Evolutionary conservation across 2,329 filamentous ascomycete genomes (phyloP), one percentile per base, ranked within the genome.

Genomic region (Fusarium irregulare): DNA sequence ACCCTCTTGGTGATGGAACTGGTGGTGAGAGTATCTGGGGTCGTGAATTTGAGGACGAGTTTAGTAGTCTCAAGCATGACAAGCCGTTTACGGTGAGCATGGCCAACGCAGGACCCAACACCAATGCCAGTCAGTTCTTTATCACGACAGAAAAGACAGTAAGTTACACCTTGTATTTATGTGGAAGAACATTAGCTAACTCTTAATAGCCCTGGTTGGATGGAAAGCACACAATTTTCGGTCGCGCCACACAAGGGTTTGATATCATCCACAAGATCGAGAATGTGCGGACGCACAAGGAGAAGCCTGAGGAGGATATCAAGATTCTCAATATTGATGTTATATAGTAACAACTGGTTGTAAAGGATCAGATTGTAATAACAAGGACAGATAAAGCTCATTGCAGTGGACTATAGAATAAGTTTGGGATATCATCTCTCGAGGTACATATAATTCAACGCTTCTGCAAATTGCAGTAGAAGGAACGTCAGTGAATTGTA

Each of bases 251-350:
- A 40, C 92, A 94, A 77, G 96, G 96, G 0, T 83, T 98, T 77
- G 96, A 99, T 79, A 93, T 99, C 21, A 91, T 99, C 65, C 94
- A 98, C 80, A 93, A 91, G 83, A 99, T 99, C 78, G 96, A 99
- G 82, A 97, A 97, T 78, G 86, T 88, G 18, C 92, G 92, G 78
- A 94, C 94, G 6, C 90, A 92, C 80, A 91, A 91, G 84, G 97
- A 99, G 83, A 97, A 95, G 83, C 96, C 96, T 1, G 93, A 97
- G 79, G 94, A 97, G 76, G 96, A 99, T 78, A 94, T 99, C 76
- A 98, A 97, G 82, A 97, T 99, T 73, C 88, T 99, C 61, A 98
- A 93, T 78, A 97, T 99, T 73, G 87, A 89, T 73, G 81, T 89
- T 62, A 75, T 81, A 68, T 88, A 85, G 49, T 71, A 64, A 40